Percentiles rank a stretch among this genome's conserved stretches.
These are phyloP conservation scores for Nymphaea colorata DNA, from an alignment of 164 flowering plant species.

Conservation along the genomic window DNA sequence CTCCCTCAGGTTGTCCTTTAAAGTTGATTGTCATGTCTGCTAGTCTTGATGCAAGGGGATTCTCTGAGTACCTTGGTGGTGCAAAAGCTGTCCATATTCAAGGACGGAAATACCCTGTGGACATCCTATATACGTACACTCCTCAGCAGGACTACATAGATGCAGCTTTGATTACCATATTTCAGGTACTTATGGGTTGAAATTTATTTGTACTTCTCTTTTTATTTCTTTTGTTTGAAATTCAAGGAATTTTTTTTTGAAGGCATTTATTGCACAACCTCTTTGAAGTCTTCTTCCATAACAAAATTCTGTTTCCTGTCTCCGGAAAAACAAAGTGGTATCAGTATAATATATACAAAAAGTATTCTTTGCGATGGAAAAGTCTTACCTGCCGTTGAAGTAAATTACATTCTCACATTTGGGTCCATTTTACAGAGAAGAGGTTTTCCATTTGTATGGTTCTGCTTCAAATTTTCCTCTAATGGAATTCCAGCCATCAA, in stretches of 20 bases:
- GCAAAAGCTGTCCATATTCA: slow-evolving; percentile 86
- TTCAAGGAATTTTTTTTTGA: neutral
- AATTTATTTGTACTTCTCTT: neutral
- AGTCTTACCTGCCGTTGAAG: too few relatives aligned
- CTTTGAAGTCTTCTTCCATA: too few relatives aligned
- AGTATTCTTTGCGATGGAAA: too few relatives aligned
- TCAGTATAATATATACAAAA: too few relatives aligned
- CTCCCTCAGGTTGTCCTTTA: slow-evolving; percentile 36
- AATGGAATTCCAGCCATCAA: too few relatives aligned
- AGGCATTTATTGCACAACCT: too few relatives aligned
- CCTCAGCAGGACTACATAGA: slow-evolving; percentile 67
- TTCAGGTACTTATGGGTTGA: slow-evolving; percentile 48
- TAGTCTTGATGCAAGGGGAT: slow-evolving; percentile 85
- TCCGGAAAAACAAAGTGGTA: too few relatives aligned
- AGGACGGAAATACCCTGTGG: slow-evolving; percentile 85
- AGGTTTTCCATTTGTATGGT: too few relatives aligned
- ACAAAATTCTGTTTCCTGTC: too few relatives aligned
- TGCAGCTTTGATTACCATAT: slow-evolving; percentile 66
- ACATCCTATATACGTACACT: slow-evolving; percentile 55
- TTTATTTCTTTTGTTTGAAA: neutral
- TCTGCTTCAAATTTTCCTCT: too few relatives aligned
- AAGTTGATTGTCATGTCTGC: slow-evolving; percentile 94
- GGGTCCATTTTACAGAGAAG: too few relatives aligned
- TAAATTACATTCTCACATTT: too few relatives aligned
- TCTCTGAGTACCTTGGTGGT: slow-evolving; percentile 42